Evolutionary conservation across 306 rosid species (phyloP).

Genomic region (Lagenaria siceraria): DNA sequence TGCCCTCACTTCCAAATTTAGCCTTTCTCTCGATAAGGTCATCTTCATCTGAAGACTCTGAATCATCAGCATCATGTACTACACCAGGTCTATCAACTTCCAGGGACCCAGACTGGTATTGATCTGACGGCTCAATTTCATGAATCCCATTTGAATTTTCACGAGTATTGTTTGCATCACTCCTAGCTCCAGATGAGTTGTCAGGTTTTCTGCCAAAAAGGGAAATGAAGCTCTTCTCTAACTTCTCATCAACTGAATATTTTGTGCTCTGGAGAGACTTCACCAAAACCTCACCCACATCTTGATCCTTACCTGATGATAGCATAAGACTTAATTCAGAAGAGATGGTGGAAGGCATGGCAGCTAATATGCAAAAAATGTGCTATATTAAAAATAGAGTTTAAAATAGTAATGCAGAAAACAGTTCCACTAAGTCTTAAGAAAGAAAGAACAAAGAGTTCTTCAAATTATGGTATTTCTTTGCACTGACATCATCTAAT

Average conservation of each 20-base stretch:
- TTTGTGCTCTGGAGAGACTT: conserved; percentile 73
- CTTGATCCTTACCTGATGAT: conserved; percentile 54
- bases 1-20: conserved; percentile 5
- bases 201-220: conserved; percentile 38
- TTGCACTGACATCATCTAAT: not conserved
- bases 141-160: conserved; percentile 5
- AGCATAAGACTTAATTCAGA: conserved; percentile 6
- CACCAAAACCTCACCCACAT: conserved; percentile 71
- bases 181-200: not conserved
- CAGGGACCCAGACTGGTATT: conserved; percentile 14
- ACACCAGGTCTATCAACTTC: conserved; percentile 23
- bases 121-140: conserved; percentile 20
- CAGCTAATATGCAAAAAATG: not conserved
- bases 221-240: conserved; percentile 50
- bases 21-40: conserved; percentile 17
- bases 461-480: not conserved
- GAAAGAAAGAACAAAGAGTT: too few relatives aligned
- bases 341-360: conserved; percentile 3
- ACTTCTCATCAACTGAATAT: conserved; percentile 68
- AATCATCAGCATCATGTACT: conserved; percentile 25
- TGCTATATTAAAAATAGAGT: conserved; percentile 1
- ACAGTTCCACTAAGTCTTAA: not conserved
- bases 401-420: not conserved
- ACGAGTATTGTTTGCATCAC: too few relatives aligned
- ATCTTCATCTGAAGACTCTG: conserved; percentile 41